A percentile compares a stretch with the other conserved stretches of the same genome.
phyloP scores from a whole-genome alignment of 768 basidiomycete genomes.

The Termitomyces sp. region DNA sequence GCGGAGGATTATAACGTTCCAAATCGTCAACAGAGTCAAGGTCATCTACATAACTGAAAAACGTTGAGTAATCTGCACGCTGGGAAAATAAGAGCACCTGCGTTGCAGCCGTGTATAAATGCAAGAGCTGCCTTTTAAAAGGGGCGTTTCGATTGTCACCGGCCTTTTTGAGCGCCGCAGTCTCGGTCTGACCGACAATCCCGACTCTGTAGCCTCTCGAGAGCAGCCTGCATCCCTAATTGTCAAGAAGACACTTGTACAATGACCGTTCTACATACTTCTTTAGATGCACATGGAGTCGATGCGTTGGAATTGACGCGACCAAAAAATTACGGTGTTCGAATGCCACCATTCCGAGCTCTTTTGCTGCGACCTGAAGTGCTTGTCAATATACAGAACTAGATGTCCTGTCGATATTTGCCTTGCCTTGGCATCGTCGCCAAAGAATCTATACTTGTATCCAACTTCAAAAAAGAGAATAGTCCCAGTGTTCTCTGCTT shows the following conservation, averaged over 20 bases:
- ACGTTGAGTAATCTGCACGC: neutral
- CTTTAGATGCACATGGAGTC: constrained; percentile 66
- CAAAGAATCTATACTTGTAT: constrained; percentile 81
- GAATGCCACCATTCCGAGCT: constrained; percentile 75
- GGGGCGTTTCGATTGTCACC: constrained; percentile 68
- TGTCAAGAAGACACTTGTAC: neutral
- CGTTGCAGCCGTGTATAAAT: constrained; percentile 86
- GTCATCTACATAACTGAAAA: constrained; percentile 72
- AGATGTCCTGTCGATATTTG: neutral
- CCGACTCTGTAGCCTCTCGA: constrained; percentile 81
- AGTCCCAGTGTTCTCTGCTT: constrained; percentile 57
- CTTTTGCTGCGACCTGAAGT: constrained; percentile 61
- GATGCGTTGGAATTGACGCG: constrained; percentile 67
- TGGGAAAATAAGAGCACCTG: constrained; percentile 32
- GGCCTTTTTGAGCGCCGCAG: constrained; percentile 83
- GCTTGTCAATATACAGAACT: neutral
- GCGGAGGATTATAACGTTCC: constrained; percentile 52
- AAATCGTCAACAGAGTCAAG: constrained; percentile 62
- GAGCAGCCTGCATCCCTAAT: constrained; percentile 41
- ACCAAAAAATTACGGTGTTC: constrained; percentile 65
- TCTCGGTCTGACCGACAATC: constrained; percentile 77
- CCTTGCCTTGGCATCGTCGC: constrained; percentile 72
- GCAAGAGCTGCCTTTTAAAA: constrained; percentile 69
- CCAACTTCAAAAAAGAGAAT: constrained; percentile 79
- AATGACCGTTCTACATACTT: constrained; percentile 39